Conservation (phyloP, 2,329 filamentous ascomycete genomes). For the Ceratocystis papillata region DNA sequence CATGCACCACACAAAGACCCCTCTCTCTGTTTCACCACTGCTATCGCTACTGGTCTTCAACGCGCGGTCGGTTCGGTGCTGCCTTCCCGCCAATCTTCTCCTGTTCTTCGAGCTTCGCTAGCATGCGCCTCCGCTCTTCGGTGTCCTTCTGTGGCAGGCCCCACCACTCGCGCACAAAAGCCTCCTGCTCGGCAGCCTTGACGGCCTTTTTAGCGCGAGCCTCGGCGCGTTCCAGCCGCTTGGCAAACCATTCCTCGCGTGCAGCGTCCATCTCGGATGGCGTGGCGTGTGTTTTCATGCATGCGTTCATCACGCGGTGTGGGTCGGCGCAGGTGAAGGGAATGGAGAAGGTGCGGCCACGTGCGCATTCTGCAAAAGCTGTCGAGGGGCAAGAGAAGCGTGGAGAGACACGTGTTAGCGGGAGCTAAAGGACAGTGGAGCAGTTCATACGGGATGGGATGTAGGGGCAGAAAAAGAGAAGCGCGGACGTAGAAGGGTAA, state of each 20-base stretch:
- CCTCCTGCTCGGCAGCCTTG: slow-evolving; percentile 49
- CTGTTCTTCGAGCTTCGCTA: slow-evolving; percentile 40
- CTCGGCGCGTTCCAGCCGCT: slow-evolving; percentile 56
- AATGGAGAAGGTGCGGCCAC: slow-evolving; percentile 73
- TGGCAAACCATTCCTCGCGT: slow-evolving; percentile 84
- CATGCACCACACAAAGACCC: neutral
- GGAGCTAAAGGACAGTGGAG: neutral
- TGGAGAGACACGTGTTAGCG: neutral
- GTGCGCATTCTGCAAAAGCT: slow-evolving; percentile 89
- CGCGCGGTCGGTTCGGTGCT: slow-evolving; percentile 32
- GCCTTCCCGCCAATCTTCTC: slow-evolving; percentile 48
- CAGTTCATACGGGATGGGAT: neutral
- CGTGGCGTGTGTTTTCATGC: slow-evolving; percentile 81
- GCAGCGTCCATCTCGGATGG: slow-evolving; percentile 77
- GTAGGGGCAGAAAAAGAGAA: neutral
- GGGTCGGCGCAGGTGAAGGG: slow-evolving; percentile 74
- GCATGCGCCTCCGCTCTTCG: slow-evolving; percentile 40
- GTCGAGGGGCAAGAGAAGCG: slow-evolving; percentile 12
- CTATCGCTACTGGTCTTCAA: slow-evolving; percentile 14
- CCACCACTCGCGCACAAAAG: slow-evolving; percentile 58
- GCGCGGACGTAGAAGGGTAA: neutral
- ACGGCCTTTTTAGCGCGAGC: slow-evolving; percentile 54
- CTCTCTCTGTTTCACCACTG: neutral
- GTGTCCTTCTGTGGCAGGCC: slow-evolving; percentile 48
- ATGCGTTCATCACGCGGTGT: slow-evolving; percentile 80